Evolutionary conservation across 176 grass and related monocot genomes (phyloP), one percentile per base, ranked within the genome.

Genomic region (Luzula sylvatica): DNA sequence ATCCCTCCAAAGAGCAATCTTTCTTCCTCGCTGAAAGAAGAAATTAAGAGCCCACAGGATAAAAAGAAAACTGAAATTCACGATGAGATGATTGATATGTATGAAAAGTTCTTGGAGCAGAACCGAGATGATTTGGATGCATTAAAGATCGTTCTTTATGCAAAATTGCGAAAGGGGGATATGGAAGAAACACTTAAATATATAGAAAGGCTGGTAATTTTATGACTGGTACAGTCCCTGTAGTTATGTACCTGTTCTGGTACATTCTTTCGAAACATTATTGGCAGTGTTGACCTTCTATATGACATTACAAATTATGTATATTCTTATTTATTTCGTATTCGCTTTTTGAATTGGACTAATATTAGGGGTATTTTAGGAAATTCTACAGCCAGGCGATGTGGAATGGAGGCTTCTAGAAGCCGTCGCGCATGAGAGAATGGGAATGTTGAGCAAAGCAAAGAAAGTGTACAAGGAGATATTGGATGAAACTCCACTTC

Each of bases 371-470:
- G 13, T 30, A 29, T 48, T n/a, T 32, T 47, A 63, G 58, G 58
- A 63, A 63, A 47, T 63, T 63, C 42, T 63, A 0, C 67, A 96
- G 70, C 81, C 81, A 13, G 52, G 60, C 21, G 81, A 86, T 51
- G 46, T 82, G 41, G 92, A 96, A 56, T 96, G 92, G 92, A 65
- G 53, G 19, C 72, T 96, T 22, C 72, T 82, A 66, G 82, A 74
- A 67, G 92, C 81, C 42, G 64, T 80, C 26, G 61, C 80, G 61
- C 65, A 86, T 75, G 92, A 96, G 65, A 59, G 69, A 21, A 80
- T 64, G 18, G 92, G 85, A 5, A 77, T 75, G 53, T 54, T 90
- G 46, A 58, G 16, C 45, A 46, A 77, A 23, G 92, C 92, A 40
- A 80, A 98, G 68, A 61, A 26, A 4, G 58, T 77, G 17, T 90